Percentiles rank a stretch among this genome's conserved stretches.
These are phyloP conservation scores for Pachysandra terminalis DNA, from an alignment of 164 flowering plant genomes.

Conservation along the genomic window DNA sequence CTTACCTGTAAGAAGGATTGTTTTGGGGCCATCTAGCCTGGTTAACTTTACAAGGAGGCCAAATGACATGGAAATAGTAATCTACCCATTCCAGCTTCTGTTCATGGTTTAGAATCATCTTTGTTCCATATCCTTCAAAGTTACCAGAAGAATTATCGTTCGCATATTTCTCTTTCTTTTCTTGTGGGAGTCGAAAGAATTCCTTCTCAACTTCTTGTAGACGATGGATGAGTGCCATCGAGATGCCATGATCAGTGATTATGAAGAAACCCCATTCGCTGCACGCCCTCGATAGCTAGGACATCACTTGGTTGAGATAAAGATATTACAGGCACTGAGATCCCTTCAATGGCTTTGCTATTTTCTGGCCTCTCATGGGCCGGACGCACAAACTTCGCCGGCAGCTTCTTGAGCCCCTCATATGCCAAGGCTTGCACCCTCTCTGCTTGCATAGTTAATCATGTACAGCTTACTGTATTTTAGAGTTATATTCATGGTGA, in stretches of 20 bases:
- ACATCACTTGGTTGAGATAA: slow-evolving; percentile 25
- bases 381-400: slow-evolving; percentile 38
- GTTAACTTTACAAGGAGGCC: slow-evolving; percentile 35
- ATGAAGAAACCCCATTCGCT: slow-evolving; percentile 51
- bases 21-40: slow-evolving; percentile 33
- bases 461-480: no score
- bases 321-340: slow-evolving; percentile 38
- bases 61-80: slow-evolving; percentile 38
- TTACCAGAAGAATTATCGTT: slow-evolving; percentile 31
- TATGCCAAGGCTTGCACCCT: slow-evolving; percentile 38
- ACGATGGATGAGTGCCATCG: slow-evolving; percentile 23
- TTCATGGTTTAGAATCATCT: slow-evolving; percentile 37
- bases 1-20: slow-evolving; percentile 44
- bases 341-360: slow-evolving; percentile 33
- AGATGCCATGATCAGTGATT: slow-evolving; percentile 37
- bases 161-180: no score
- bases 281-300: slow-evolving; percentile 27
- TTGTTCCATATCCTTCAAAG: slow-evolving; percentile 55
- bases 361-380: slow-evolving; percentile 40
- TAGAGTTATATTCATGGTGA: no score
- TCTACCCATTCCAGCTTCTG: slow-evolving; percentile 52
- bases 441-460: slow-evolving; percentile 16
- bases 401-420: slow-evolving; percentile 24
- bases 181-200: slow-evolving; percentile 39
- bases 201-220: slow-evolving; percentile 35